Evolutionary conservation across 148 eudicot genomes (phyloP), one percentile per base, ranked within the genome.

Genomic region (Dianthus caryophyllus): DNA sequence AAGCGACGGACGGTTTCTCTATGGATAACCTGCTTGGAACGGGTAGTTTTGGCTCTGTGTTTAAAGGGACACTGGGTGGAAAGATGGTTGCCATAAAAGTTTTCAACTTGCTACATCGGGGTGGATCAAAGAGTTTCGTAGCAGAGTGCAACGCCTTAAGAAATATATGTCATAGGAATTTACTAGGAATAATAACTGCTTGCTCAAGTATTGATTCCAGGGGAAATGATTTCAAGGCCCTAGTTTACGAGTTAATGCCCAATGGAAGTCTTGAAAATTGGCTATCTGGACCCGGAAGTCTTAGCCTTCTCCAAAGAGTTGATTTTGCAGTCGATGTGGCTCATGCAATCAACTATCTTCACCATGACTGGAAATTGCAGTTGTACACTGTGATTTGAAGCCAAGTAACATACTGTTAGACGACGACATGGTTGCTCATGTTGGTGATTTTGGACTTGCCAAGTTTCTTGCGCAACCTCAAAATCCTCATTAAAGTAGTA

Each of bases 201-300:
- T 76, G 79, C 72, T 71, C 79, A 9, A 66, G 76, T 29, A 57
- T 53, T 15, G 75, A 71, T 21, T 66, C 44, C 33, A 52, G 44
- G 20, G 58, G 75, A 26, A 67, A 53, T 53, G 72, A 61, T 33
- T 33, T 33, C 38, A 33, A 33, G 38, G 38, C 38, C 7, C 38
- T 33, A 33, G 38, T 33, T 33, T 18, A 71, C 71, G 10, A 76
- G 66, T 33, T 33, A 33, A 33, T 33, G 38, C 38, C 38, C 3
- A 33, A 33, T 33, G 38, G 38, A 33, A 33, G 38, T 33, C 67
- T 71, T 20, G 53, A 71, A 24, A 61, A 13, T 46, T 71, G 79
- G 75, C 26, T 71, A n/a, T 26, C 43, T 58, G 73, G 48, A 33
- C 5, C 44, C 16, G 60, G 27, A 33, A 33, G 7, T 7, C 38